Base-by-base conservation (phyloP, 2,329 filamentous ascomycete species). In the Cordyceps fumosorosea region DNA sequence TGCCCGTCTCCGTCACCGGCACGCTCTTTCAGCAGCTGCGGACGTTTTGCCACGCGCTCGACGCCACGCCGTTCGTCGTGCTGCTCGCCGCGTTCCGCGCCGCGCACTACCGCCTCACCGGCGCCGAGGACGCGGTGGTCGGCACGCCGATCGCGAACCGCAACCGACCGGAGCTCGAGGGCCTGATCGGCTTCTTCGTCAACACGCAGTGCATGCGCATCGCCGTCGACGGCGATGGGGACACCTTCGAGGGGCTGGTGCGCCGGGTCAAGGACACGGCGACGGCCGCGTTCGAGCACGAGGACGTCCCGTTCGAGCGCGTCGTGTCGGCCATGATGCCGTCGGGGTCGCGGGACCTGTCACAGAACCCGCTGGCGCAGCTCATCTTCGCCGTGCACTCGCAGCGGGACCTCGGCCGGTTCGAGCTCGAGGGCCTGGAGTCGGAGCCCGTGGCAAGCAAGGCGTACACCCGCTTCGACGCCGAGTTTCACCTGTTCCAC, bases 131-230 rank as follows among this genome's bases (percentile, higher is more conserved):
- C 45, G 63, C 64, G 0, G 50, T 48, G 1, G 60, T 67, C 1
- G 66, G 66, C 44, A 63, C 44, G 3, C 62, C 62, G 2, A 65
- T 50, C 22, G 65, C 65, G 20, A 65, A 64, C 37, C 64, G 65
- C 5, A 60, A 63, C 56, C 52, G 63, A 2, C 54, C 18, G 12
- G 65, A 65, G 56, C 29, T 65, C 14, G 47, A 65, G 29, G 32
- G 60, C 34, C 22, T 64, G 2, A 58, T 66, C 10, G 66, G 66
- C 32, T 67, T 67, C 60, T 67, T 67, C 45, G 66, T 66, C n/a
- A 66, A 67, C 32, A 63, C 55, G 3, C 66, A 67, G 53, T 66
- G 65, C 20, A 63, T 67, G n/a, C 54, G 66, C 0, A 47, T 63
- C 11, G 32, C n/a, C 3, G 34, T 67, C 1, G 48, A 62, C 3